Percentiles rank a stretch among this genome's conserved stretches.
Conservation (phyloP, 2,329 filamentous ascomycete species). For the Arthrocladium fulminans region DNA sequence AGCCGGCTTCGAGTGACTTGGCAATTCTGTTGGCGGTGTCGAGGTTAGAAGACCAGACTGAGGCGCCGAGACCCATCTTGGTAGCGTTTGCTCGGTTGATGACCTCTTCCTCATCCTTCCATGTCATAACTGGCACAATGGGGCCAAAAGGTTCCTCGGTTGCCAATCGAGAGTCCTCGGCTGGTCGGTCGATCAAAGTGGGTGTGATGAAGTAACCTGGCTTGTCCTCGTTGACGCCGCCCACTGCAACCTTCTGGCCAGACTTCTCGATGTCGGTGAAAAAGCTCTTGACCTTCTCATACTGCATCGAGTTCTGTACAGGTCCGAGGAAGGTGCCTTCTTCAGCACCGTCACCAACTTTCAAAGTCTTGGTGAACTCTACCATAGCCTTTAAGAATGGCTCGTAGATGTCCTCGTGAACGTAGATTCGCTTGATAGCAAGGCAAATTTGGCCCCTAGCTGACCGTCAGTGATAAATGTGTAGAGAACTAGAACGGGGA, state of each 20-base stretch:
- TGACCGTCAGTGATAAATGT: not conserved
- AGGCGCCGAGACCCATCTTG: slow-evolving; percentile 48
- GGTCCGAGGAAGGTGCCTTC: slow-evolving; percentile 50
- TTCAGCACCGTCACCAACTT: slow-evolving; percentile 28
- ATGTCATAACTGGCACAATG: slow-evolving; percentile 55
- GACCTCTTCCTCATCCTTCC: slow-evolving; percentile 53
- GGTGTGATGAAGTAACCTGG: slow-evolving; percentile 52
- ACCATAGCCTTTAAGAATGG: slow-evolving; percentile 42
- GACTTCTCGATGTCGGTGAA: slow-evolving; percentile 49
- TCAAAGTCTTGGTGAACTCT: slow-evolving; percentile 28
- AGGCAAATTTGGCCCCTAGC: slow-evolving; percentile 48
- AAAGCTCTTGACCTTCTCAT: slow-evolving; percentile 49
- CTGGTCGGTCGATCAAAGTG: slow-evolving; percentile 51
- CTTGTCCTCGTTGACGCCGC: slow-evolving; percentile 35
- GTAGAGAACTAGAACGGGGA: not conserved
- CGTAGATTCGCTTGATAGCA: slow-evolving; percentile 48
- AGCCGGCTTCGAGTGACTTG: slow-evolving; percentile 47
- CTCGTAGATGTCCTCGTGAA: slow-evolving; percentile 48
- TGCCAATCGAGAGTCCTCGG: slow-evolving; percentile 47
- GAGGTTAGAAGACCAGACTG: slow-evolving; percentile 49
- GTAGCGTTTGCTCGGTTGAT: slow-evolving; percentile 47
- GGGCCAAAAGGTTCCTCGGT: slow-evolving; percentile 56
- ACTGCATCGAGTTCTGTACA: slow-evolving; percentile 59
- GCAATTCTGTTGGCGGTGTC: slow-evolving; percentile 45
- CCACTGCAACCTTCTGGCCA: slow-evolving; percentile 46